A percentile compares a stretch with the other conserved stretches of the same genome.
These are phyloP conservation scores for Brettanomyces naardenensis DNA, from an alignment of 805 yeast species.

Conservation along the genomic window DNA sequence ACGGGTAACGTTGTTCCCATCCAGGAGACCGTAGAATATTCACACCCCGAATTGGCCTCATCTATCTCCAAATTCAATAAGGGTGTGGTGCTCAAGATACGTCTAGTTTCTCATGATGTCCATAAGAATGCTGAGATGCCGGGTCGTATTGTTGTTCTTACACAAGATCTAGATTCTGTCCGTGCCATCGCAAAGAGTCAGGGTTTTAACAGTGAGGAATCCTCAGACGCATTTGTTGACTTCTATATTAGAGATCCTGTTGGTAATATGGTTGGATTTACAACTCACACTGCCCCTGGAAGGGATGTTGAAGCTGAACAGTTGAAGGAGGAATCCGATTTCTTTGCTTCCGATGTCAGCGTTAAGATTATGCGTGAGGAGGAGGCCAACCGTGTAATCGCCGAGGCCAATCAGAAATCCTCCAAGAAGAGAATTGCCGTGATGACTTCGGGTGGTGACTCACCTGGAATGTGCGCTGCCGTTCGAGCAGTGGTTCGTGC, in stretches of 20 bases:
- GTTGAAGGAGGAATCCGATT: constrained; percentile 4
- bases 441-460: constrained; percentile 98
- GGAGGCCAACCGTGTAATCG: background rate
- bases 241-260: constrained; percentile 53
- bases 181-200: constrained; percentile 14
- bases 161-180: constrained; percentile 28
- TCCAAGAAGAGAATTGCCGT: constrained; percentile 56
- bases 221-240: constrained; percentile 9
- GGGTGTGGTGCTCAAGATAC: constrained; percentile 41
- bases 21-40: constrained; percentile 28
- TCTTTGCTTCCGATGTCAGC: constrained; percentile 6
- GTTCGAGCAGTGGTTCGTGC: constrained; percentile 94
- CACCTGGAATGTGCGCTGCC: constrained; percentile 97
- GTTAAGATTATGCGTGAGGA: constrained; percentile 2
- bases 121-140: constrained; percentile 26
- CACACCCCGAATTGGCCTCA: constrained; percentile 12
- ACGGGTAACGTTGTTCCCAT: constrained; percentile 22
- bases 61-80: constrained; percentile 15
- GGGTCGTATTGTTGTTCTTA: constrained; percentile 32
- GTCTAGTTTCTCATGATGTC: constrained; percentile 32
- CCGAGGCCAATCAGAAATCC: constrained; percentile 1
- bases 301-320: constrained; percentile 1
- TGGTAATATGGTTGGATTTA: constrained; percentile 52
- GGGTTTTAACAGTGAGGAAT: constrained; percentile 12
- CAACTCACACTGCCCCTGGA: constrained; percentile 27